These are phyloP conservation scores for Lodderomyces pseudojiufengensis DNA, from an alignment of 1,139 yeast species.

Conservation along the genomic window DNA sequence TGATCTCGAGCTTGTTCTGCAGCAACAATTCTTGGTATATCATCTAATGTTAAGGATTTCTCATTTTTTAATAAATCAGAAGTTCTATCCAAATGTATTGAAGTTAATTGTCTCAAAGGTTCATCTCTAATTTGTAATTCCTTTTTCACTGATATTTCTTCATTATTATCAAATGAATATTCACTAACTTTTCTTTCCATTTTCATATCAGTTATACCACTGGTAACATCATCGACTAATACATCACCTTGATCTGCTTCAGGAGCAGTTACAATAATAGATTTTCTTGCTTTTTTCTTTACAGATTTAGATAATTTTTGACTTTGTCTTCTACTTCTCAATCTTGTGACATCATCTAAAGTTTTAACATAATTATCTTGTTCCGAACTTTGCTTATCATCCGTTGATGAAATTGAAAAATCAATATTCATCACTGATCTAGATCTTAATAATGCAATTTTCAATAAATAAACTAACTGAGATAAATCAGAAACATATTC, in stretches of 20 bases:
- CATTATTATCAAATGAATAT: conserved; percentile 19
- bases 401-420: conserved; percentile 7
- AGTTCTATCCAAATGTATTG: conserved; percentile 45
- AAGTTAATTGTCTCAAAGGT: conserved; percentile 32
- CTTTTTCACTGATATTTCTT: conserved; percentile 34
- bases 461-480: conserved; percentile 72
- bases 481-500: conserved; percentile 60
- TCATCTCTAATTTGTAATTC: conserved; percentile 45
- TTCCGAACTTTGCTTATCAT: conserved; percentile 12
- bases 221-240: too few species aligned
- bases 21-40: conserved; percentile 93
- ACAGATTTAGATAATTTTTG: conserved; percentile 57
- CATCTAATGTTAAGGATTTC: conserved; percentile 86
- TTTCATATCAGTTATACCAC: conserved; percentile 6
- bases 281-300: conserved; percentile 45
- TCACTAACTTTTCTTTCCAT: conserved; percentile 14
- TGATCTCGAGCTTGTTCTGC: conserved; percentile 95
- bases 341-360: conserved; percentile 70
- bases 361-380: conserved; percentile 59
- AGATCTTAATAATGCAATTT: conserved; percentile 81
- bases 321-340: conserved; percentile 72
- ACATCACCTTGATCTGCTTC: conserved; percentile 43
- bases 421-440: conserved; percentile 55
- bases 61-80: conserved; percentile 74
- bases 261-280: conserved; percentile 48